Conservation (phyloP, 768 basidiomycete species). For the Kwoniella shandongensis region DNA sequence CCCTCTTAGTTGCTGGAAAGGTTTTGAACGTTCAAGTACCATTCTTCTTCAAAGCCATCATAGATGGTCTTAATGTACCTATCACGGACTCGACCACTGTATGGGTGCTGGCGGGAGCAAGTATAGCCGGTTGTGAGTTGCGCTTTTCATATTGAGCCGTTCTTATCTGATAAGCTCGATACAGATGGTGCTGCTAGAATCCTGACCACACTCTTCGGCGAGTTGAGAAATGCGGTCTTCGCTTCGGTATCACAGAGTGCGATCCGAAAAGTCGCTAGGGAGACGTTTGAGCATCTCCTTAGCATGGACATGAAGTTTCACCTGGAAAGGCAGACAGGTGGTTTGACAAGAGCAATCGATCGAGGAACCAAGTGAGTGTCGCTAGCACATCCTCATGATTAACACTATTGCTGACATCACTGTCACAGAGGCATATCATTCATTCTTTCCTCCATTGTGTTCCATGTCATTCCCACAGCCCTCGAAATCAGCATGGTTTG, state of each 20-base stretch:
- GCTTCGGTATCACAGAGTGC: constrained; percentile 93
- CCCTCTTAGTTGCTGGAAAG: constrained; percentile 79
- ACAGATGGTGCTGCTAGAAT: constrained; percentile 88
- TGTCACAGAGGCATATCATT: constrained; percentile 84
- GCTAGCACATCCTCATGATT: neutral
- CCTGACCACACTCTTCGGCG: constrained; percentile 83
- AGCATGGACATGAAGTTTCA: constrained; percentile 91
- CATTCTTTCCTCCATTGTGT: constrained; percentile 85
- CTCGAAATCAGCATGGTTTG: constrained; percentile 95
- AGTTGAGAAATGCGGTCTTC: constrained; percentile 91
- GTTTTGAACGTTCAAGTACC: constrained; percentile 99
- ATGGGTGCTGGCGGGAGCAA: constrained; percentile 86
- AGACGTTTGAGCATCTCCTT: constrained; percentile 91
- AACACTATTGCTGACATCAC: neutral
- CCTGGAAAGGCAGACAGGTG: constrained; percentile 88
- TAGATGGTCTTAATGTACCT: constrained; percentile 85
- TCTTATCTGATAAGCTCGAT: constrained; percentile 1
- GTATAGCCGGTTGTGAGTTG: constrained; percentile 83
- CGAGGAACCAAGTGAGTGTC: constrained; percentile 84
- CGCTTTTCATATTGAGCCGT: neutral
- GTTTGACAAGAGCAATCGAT: constrained; percentile 93
- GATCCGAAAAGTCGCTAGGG: constrained; percentile 89
- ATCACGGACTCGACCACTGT: constrained; percentile 73
- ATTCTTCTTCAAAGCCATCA: constrained; percentile 84
- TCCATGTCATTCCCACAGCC: constrained; percentile 93